phyloP scores from a whole-genome alignment of 768 basidiomycete species.

The Macrocybe gigantea region DNA sequence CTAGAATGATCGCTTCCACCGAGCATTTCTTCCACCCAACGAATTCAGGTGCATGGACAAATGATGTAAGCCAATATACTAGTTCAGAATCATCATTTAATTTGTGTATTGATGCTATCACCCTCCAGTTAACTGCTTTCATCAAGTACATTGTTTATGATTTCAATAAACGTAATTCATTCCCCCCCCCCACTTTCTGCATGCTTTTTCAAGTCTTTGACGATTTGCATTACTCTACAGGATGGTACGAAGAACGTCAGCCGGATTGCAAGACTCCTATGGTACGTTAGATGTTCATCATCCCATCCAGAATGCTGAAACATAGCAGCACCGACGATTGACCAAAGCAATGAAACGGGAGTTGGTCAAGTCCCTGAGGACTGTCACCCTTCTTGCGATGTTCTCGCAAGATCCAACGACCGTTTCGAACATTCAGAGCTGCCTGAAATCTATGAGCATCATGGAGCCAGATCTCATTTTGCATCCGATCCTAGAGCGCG shows the following conservation, averaged over 20 bases:
- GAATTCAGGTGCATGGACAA: constrained; percentile 80
- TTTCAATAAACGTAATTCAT: constrained; percentile 67
- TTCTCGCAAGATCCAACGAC: constrained; percentile 80
- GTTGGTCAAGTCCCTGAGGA: constrained; percentile 76
- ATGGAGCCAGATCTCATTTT: constrained; percentile 87
- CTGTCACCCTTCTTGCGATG: constrained; percentile 82
- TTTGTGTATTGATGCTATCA: constrained; percentile 2
- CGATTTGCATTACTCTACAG: constrained; percentile 23
- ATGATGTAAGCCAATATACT: constrained; percentile 43
- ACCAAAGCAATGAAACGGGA: constrained; percentile 77
- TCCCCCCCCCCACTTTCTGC: not conserved
- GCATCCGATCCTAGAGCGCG: constrained; percentile 75
- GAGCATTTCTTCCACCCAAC: constrained; percentile 92
- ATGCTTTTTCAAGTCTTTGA: not conserved
- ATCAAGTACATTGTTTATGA: constrained; percentile 80
- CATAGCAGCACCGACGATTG: constrained; percentile 59
- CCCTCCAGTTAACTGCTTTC: constrained; percentile 67
- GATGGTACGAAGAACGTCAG: constrained; percentile 75
- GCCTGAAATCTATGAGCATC: constrained; percentile 74
- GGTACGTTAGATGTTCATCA: constrained; percentile 22
- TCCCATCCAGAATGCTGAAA: constrained; percentile 1
- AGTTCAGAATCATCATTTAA: constrained; percentile 1
- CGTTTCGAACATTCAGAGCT: constrained; percentile 70
- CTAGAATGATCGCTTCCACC: constrained; percentile 76
- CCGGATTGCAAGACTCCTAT: constrained; percentile 76